Evolutionary conservation across 1,284 basidiomycete genomes (phyloP), one percentile per base, ranked within the genome.

Genomic region (Trichosporon sp.): DNA sequence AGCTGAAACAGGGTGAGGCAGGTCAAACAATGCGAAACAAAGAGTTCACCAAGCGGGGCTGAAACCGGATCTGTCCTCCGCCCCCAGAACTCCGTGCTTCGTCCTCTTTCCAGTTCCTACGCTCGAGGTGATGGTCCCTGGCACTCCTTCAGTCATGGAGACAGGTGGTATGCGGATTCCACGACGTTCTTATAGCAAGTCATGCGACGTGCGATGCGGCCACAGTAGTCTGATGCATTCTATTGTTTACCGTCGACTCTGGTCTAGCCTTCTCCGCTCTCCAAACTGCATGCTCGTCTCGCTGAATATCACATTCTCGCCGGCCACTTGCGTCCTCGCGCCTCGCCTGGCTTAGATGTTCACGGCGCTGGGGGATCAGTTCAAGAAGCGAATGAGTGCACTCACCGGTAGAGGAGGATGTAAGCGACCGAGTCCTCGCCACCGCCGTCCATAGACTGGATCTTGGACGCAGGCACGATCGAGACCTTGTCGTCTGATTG

Each of bases 401-500:
- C 82, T 71, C 82, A 89, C 87, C 87, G 89, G 84, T 96, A 96
- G 76, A 96, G 84, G 75, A 96, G 83, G 75, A 95, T 91, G 83
- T 96, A 96, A 43, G 94, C 93, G 40, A 90, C 89, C 64, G 91
- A 91, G 80, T 94, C 87, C 82, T 86, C 84, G 76, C 90, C 95
- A 73, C 95, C 95, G 4, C 95, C 95, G 76, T 95, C 93, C 75
- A 97, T 87, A 10, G 89, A 89, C 37, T 88, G 80, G 71, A 98
- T 86, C 84, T 94, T 96, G 79, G 94, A 93, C 79, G 78, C 72
- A 7, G 74, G 72, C 6, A 83, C 81, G 8, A 74, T 69, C 0
- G 85, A 82, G 2, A 97, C 94, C 84, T 94, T 96, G 77, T 96
- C 92, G 77, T 98, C 95, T 84, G 93, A 91, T 4, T 78, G 93